phyloP scores from a whole-genome alignment of 148 eudicot genomes.

The Gaultheria prostrata region DNA sequence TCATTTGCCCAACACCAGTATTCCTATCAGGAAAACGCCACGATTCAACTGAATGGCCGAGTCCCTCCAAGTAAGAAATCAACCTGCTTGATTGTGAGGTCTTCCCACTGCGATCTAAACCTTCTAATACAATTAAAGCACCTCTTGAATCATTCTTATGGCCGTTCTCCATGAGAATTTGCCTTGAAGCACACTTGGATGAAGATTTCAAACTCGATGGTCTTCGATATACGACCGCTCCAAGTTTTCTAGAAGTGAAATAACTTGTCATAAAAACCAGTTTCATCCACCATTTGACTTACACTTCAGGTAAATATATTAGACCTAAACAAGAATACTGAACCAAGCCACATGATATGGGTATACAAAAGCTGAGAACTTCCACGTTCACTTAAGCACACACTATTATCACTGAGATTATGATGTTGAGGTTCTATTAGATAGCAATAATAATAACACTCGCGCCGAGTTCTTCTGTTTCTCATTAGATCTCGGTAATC shows the following conservation, averaged over 20 bases:
- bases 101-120: constrained; percentile 96
- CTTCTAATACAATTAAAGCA: constrained; percentile 87
- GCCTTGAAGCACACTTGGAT: constrained; percentile 35
- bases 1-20: constrained; percentile 81
- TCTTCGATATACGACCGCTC: constrained; percentile 9
- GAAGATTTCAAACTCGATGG: constrained; percentile 20
- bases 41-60: constrained; percentile 61
- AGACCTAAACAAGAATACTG: neutral
- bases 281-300: neutral
- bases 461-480: neutral
- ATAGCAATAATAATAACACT: neutral
- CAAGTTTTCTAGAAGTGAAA: constrained; percentile 24
- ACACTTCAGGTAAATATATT: neutral
- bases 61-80: constrained; percentile 48
- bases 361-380: neutral
- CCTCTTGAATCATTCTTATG: constrained; percentile 49
- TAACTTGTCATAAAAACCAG: neutral
- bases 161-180: constrained; percentile 49
- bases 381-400: neutral
- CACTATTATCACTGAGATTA: neutral
- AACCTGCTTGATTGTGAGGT: constrained; percentile 68
- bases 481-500: neutral
- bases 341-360: neutral
- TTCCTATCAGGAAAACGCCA: constrained; percentile 92
- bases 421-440: neutral